Evolutionary conservation across 805 yeast species (phyloP), one percentile per base, ranked within the genome.

Genomic region (Tetrapisispora pingtungensis): DNA sequence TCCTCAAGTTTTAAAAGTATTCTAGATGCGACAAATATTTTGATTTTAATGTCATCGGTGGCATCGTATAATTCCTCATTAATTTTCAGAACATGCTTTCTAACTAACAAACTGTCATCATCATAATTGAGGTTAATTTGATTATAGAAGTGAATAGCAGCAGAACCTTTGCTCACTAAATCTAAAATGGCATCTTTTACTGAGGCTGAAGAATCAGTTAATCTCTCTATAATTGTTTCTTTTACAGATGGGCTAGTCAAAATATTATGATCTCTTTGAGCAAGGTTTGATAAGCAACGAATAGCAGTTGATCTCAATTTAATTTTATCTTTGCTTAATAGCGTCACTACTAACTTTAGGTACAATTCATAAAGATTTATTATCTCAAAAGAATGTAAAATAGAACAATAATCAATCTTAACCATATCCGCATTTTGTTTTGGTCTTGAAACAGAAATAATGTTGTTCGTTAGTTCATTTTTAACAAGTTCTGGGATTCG

Each of bases 111-210:
- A 45, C 90, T 83, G 7, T 71, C 73, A 53, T 86, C 93, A 44
- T 62, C 66, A 30, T 66, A 68, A 46, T 62, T 55, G 8, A 55
- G 41, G 57, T 50, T 78, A 57, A 83, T 62, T 15, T 74, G 64
- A 8, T 57, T 62, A 54, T 76, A 76, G 49, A 74, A 80, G 24
- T 70, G 71, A 7, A 55, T n/a, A 20, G 52, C 50, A 1, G 61
- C 50, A 7, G 58, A 49, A 2, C 69, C 68, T 18, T 74, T 66
- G 2, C 63, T 53, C 22, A 87, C 61, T 33, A 87, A 67, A 36
- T 84, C 93, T 26, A 87, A 64, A 2, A 81, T 81, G 0, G 94
- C 85, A 53, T 82, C 88, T 46, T 87, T 71, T 0, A 86, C 90
- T 33, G 80, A 72, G 0, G 94, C 78, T 2, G 87, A 83, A 0